Conservation (phyloP, 192 early-diverging fungal genomes). For the Coemansia sp. region DNA sequence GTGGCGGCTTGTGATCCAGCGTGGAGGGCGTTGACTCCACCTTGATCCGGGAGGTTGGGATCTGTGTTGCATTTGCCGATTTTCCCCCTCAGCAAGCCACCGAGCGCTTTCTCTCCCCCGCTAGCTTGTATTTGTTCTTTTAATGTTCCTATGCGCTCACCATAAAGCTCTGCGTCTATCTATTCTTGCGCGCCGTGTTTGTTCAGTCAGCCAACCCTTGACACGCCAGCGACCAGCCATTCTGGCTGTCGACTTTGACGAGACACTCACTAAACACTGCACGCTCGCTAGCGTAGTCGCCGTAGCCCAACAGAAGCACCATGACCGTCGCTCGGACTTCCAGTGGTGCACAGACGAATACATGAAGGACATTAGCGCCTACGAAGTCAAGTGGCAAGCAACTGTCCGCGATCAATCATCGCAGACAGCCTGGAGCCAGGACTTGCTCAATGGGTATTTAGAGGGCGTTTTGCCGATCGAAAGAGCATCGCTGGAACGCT, state of each 20-base stretch:
- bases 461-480: conserved; percentile 34
- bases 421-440: not conserved
- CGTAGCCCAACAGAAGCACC: conserved; percentile 3
- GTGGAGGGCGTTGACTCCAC: not conserved
- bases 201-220: not conserved
- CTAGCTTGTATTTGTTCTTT: too few species aligned
- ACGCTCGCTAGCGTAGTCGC: conserved; percentile 30
- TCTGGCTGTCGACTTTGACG: conserved; percentile 44
- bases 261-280: conserved; percentile 38
- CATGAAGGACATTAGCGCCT: conserved; percentile 14
- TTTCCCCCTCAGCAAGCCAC: not conserved
- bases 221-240: not conserved
- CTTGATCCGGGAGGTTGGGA: not conserved
- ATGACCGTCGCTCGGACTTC: not conserved
- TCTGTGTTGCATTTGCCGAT: not conserved
- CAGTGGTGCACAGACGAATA: conserved; percentile 24
- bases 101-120: not conserved
- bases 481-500: conserved; percentile 20
- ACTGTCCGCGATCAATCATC: not conserved
- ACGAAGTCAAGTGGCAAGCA: conserved; percentile 14
- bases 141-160: too few species aligned
- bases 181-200: not conserved
- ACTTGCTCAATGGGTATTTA: conserved; percentile 20
- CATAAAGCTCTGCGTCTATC: not conserved
- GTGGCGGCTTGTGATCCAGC: not conserved